Percentiles rank a stretch among this genome's conserved stretches.
Evolutionary conservation across 1,139 yeast species (phyloP).

Genomic region (Pichia sp.): DNA sequence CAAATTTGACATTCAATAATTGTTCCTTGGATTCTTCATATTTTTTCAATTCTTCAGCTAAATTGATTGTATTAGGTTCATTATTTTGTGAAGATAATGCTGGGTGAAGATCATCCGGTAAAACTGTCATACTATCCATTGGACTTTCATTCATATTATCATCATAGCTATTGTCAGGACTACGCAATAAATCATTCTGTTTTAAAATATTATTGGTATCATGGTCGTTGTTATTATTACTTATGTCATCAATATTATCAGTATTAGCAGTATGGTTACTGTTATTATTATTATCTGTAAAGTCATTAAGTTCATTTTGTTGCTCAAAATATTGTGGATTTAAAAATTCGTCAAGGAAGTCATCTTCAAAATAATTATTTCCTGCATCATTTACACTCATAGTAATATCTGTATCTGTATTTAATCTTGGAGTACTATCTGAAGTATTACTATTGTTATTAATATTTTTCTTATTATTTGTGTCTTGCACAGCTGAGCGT

Average conservation of each 20-base stretch:
- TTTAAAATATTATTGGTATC: background rate
- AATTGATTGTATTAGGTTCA: background rate
- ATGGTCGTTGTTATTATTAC: background rate
- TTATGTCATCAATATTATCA: background rate
- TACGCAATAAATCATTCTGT: background rate
- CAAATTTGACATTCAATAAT: conserved; percentile 52
- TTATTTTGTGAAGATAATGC: background rate
- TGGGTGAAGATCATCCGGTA: background rate
- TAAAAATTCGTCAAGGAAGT: conserved; percentile 17
- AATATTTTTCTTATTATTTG: background rate
- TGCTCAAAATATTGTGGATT: conserved; percentile 14
- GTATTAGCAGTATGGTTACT: conserved; percentile 22
- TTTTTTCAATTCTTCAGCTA: conserved; percentile 28
- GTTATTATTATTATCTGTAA: conserved; percentile 44
- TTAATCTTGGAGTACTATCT: background rate
- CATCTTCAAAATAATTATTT: conserved; percentile 10
- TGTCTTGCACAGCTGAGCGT: background rate
- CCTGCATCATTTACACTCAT: background rate
- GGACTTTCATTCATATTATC: background rate
- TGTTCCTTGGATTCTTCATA: conserved; percentile 49
- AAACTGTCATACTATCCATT: conserved; percentile 1
- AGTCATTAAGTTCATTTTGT: conserved; percentile 36
- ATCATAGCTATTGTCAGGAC: too few relatives aligned
- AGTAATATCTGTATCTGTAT: background rate
- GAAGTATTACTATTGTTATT: background rate